Conservation (phyloP, 352 stramenopile species). For the Hyaloperonospora brassicae region DNA sequence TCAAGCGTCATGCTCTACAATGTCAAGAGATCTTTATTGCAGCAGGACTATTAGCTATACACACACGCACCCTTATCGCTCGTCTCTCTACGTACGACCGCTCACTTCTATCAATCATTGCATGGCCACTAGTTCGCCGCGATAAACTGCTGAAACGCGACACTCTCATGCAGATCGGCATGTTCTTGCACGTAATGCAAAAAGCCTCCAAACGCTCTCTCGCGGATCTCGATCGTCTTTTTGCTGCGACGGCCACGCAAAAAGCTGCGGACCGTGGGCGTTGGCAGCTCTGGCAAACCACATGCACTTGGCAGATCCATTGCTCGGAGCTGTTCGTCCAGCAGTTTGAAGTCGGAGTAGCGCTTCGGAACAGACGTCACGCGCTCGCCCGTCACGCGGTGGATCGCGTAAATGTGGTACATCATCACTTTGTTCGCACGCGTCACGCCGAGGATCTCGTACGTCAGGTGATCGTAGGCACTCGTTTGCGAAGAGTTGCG, state of each 20-base stretch:
- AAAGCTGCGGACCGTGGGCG: conserved; percentile 33
- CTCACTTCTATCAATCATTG: no score
- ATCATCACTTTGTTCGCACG: conserved; percentile 36
- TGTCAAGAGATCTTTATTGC: no score
- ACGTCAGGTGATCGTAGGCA: conserved; percentile 16
- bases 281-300: conserved; percentile 34
- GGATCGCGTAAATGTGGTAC: conserved; percentile 44
- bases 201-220: conserved; percentile 42
- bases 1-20: no score
- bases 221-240: conserved; percentile 40
- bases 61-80: no score
- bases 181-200: conserved; percentile 39
- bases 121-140: conserved; percentile 8
- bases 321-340: conserved; percentile 36
- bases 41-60: no score
- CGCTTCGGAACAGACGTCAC: conserved; percentile 28
- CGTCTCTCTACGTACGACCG: no score
- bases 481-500: conserved; percentile 13
- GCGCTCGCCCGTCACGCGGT: conserved; percentile 18
- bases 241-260: conserved; percentile 39
- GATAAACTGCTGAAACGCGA: conserved; percentile 51
- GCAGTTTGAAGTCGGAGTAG: conserved; percentile 49
- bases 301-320: conserved; percentile 21
- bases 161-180: conserved; percentile 31
- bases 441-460: conserved; percentile 42